Percentiles rank a stretch among this genome's conserved stretches.
Conservation (phyloP, 2,329 filamentous ascomycete species). For the Orbilia oligospora region DNA sequence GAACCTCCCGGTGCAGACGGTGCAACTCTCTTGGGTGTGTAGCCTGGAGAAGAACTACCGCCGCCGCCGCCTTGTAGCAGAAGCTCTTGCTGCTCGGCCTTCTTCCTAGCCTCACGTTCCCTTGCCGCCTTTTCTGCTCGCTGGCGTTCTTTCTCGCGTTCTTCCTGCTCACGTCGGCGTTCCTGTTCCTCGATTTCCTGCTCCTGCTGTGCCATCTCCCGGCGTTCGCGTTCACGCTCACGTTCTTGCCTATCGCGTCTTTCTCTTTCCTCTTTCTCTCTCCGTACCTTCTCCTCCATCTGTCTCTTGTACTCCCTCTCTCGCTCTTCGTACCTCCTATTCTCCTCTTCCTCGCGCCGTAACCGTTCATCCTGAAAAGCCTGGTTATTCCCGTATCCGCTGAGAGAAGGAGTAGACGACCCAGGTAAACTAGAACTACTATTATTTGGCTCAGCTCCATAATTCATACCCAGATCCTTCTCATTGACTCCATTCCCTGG, state of each 20-base stretch:
- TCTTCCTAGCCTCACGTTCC: slow-evolving; percentile 73
- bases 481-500: slow-evolving; percentile 73
- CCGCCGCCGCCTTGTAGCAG: slow-evolving; percentile 74
- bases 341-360: slow-evolving; percentile 45
- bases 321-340: slow-evolving; percentile 48
- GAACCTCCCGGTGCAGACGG: slow-evolving; percentile 79
- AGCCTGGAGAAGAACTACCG: slow-evolving; percentile 75
- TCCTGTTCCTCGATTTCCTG: slow-evolving; percentile 66
- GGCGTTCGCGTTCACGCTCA: slow-evolving; percentile 66
- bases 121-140: slow-evolving; percentile 70
- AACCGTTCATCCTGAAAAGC: slow-evolving; percentile 67
- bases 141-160: slow-evolving; percentile 69
- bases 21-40: slow-evolving; percentile 86
- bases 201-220: slow-evolving; percentile 67
- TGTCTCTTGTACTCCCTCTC: slow-evolving; percentile 63
- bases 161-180: slow-evolving; percentile 68
- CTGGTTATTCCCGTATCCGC: slow-evolving; percentile 34
- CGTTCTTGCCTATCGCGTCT: slow-evolving; percentile 63
- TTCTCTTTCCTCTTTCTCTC: slow-evolving; percentile 45
- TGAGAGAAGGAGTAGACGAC: slow-evolving; percentile 8
- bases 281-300: slow-evolving; percentile 61
- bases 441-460: slow-evolving; percentile 15
- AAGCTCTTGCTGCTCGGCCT: slow-evolving; percentile 91
- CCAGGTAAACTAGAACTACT: slow-evolving; percentile 33
- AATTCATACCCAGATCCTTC: slow-evolving; percentile 66